Conservation (phyloP, 768 basidiomycete genomes). For the Kwoniella sp. region DNA sequence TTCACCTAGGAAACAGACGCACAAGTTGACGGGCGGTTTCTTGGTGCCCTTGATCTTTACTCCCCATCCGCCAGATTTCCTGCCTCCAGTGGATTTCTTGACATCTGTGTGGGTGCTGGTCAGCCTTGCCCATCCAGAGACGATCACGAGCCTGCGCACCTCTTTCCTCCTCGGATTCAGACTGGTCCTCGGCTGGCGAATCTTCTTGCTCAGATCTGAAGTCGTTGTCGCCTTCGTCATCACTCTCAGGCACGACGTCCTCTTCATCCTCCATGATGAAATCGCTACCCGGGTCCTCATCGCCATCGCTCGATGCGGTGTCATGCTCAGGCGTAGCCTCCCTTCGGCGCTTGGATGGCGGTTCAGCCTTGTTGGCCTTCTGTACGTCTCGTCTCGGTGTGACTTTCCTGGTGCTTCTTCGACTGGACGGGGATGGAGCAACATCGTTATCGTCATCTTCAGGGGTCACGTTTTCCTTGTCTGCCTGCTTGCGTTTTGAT, state of each 20-base stretch:
- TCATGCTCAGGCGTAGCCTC: not conserved
- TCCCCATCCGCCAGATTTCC: slow-evolving; percentile 18
- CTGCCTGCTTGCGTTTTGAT: not conserved
- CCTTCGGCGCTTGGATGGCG: not conserved
- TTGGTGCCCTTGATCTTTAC: slow-evolving; percentile 25
- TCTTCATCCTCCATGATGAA: slow-evolving; percentile 33
- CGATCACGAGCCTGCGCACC: not conserved
- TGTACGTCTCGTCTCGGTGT: not conserved
- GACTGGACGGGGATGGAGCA: not conserved
- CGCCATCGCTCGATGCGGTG: not conserved
- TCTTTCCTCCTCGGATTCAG: slow-evolving; percentile 12
- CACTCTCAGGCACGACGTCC: not conserved
- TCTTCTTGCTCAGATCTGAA: slow-evolving; percentile 15
- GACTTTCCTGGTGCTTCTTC: not conserved
- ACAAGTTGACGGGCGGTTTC: slow-evolving; percentile 31
- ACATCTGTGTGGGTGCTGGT: too few species aligned
- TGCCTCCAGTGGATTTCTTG: slow-evolving; percentile 8
- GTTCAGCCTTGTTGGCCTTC: not conserved
- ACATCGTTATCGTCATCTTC: not conserved
- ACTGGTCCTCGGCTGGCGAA: slow-evolving; percentile 8
- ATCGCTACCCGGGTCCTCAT: slow-evolving; percentile 20
- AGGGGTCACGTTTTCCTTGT: slow-evolving; percentile 9
- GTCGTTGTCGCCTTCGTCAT: slow-evolving; percentile 19
- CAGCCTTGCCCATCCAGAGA: not conserved
- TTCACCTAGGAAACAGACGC: slow-evolving; percentile 2